These are phyloP conservation scores for Thelonectria olida DNA, from an alignment of 2,329 filamentous ascomycete genomes.

Conservation along the genomic window DNA sequence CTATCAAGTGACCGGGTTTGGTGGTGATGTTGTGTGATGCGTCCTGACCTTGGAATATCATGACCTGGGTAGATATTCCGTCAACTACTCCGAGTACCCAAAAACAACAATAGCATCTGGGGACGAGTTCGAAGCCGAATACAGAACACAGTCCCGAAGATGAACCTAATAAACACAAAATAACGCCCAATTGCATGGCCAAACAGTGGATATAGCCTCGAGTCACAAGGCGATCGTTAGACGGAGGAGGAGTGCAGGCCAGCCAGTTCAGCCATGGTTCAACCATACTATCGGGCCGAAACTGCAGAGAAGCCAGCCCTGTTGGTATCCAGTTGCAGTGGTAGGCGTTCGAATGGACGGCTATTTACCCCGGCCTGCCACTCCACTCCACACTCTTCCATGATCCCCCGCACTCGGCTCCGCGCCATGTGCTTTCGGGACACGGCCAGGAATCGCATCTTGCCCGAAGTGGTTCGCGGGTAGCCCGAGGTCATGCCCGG, in stretches of 20 bases:
- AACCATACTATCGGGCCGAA: neutral
- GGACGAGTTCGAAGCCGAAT: neutral
- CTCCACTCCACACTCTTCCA: neutral
- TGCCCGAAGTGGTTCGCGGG: neutral
- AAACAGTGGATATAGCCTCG: neutral
- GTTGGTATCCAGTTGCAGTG: neutral
- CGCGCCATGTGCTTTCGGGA: neutral
- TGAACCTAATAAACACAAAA: neutral
- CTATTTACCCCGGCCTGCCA: neutral
- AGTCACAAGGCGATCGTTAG: neutral
- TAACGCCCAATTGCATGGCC: neutral
- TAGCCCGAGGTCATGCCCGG: neutral
- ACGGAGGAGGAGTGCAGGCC: neutral
- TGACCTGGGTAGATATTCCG: no score
- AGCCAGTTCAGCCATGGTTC: neutral
- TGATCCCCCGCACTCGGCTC: neutral
- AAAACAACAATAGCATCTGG: neutral
- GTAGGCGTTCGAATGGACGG: neutral
- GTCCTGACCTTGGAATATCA: no score
- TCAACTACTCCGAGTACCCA: no score
- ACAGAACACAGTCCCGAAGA: neutral
- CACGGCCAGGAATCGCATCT: neutral
- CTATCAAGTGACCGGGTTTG: no score
- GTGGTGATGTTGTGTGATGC: no score
- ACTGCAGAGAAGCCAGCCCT: neutral